Evolutionary conservation across 495 filamentous ascomycete species (phyloP).

Genomic region (Ramalina peruviana): DNA sequence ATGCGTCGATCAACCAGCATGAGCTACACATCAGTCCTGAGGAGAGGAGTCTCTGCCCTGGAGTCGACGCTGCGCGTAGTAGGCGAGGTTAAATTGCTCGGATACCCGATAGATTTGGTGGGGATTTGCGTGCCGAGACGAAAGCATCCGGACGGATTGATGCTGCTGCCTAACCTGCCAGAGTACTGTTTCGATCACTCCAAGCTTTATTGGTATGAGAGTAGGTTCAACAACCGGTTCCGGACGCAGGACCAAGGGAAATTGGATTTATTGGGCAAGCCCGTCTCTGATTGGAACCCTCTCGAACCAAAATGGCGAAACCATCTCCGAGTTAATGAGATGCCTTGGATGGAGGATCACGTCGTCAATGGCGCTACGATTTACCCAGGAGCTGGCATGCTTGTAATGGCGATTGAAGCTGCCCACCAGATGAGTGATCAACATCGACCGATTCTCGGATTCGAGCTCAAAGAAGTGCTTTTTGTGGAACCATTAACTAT

Average conservation of each 20-base stretch:
- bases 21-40: slow-evolving; percentile 17
- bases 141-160: not conserved
- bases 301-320: slow-evolving; percentile 19
- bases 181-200: not conserved
- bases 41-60: slow-evolving; percentile 14
- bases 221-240: not conserved
- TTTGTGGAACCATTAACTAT: slow-evolving; percentile 28
- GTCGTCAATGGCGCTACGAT: slow-evolving; percentile 15
- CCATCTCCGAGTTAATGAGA: slow-evolving; percentile 13
- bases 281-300: slow-evolving; percentile 11
- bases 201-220: not conserved
- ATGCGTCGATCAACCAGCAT: not conserved
- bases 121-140: not conserved
- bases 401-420: slow-evolving; percentile 28
- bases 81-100: slow-evolving; percentile 18
- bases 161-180: not conserved
- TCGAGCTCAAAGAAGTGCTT: slow-evolving; percentile 28
- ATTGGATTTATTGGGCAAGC: slow-evolving; percentile 14
- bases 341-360: slow-evolving; percentile 25
- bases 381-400: slow-evolving; percentile 23
- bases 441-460: not conserved
- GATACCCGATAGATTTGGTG: not conserved
- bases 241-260: slow-evolving; percentile 3
- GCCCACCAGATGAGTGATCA: slow-evolving; percentile 11
- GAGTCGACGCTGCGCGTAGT: slow-evolving; percentile 17